Conservation (phyloP, 2,329 filamentous ascomycete species). For the Zopfia rhizophila region DNA sequence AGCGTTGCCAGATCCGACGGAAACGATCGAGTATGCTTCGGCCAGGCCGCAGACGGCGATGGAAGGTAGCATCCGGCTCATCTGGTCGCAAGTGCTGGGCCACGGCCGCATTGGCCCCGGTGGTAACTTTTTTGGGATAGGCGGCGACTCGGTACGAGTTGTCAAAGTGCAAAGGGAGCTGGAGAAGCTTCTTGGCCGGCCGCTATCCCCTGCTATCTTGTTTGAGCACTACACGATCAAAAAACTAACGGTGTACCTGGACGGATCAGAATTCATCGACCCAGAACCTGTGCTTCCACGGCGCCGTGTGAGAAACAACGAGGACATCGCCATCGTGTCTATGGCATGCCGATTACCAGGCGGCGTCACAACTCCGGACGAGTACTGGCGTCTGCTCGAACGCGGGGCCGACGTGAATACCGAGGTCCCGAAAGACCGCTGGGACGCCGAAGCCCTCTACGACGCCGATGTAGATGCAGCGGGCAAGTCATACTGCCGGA, state of each 20-base stretch:
- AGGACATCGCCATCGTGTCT: conserved; percentile 29
- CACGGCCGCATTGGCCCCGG: conserved; percentile 13
- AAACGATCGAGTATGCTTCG: background rate
- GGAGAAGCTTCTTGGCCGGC: conserved; percentile 30
- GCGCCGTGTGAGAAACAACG: background rate
- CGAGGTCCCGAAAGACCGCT: conserved; percentile 42
- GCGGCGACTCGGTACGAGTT: conserved; percentile 54
- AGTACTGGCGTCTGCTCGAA: conserved; percentile 43
- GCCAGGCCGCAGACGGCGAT: background rate
- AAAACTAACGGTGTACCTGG: conserved; percentile 33
- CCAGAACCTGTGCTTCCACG: background rate
- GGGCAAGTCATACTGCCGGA: conserved; percentile 5
- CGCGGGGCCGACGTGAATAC: conserved; percentile 33
- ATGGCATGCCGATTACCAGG: conserved; percentile 47
- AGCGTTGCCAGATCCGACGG: conserved; percentile 19
- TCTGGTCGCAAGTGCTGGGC: conserved; percentile 24
- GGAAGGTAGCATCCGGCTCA: conserved; percentile 27
- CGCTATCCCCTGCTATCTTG: conserved; percentile 28
- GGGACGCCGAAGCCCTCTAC: conserved; percentile 31
- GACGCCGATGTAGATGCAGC: conserved; percentile 9
- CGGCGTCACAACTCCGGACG: conserved; percentile 32
- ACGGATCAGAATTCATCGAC: background rate
- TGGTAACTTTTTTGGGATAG: conserved; percentile 53
- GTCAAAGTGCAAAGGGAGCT: conserved; percentile 50
- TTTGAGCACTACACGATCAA: conserved; percentile 40